Conservation (phyloP, 441 rosid species). For the Sinapis alba region DNA sequence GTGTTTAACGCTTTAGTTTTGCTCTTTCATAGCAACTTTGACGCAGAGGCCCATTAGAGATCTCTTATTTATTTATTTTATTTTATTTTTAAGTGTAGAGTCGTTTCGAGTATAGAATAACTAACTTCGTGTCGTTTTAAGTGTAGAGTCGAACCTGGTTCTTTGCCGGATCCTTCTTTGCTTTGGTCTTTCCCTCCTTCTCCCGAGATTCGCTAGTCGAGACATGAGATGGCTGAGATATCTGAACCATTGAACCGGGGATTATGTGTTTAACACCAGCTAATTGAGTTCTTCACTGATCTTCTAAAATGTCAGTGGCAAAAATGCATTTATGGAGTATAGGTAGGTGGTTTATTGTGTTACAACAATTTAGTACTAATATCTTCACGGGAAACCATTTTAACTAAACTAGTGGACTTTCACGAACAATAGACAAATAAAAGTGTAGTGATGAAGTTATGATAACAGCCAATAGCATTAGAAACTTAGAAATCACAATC, state of each 20-base stretch:
- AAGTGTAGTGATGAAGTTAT: not conserved
- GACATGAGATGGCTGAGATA: no score
- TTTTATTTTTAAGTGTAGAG: no score
- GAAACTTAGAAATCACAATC: not conserved
- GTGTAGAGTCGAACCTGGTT: no score
- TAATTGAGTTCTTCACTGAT: not conserved
- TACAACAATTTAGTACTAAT: not conserved
- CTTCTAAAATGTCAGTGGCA: not conserved
- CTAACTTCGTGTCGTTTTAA: no score
- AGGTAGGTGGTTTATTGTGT: not conserved
- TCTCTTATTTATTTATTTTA: no score
- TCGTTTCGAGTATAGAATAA: no score
- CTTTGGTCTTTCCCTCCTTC: no score
- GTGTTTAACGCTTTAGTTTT: no score
- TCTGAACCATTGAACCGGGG: not conserved
- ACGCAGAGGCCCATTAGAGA: no score
- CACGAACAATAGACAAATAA: not conserved
- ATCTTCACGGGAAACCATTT: not conserved
- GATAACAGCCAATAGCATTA: not conserved
- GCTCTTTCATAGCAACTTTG: no score
- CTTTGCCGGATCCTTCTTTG: no score
- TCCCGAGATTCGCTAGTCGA: no score
- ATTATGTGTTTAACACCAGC: not conserved
- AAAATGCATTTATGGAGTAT: conserved; percentile 9
- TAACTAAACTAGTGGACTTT: not conserved